Percentiles rank a stretch among this genome's conserved stretches.
Evolutionary conservation across 768 basidiomycete species (phyloP).

Genomic region (Tylopilus subfusipes): DNA sequence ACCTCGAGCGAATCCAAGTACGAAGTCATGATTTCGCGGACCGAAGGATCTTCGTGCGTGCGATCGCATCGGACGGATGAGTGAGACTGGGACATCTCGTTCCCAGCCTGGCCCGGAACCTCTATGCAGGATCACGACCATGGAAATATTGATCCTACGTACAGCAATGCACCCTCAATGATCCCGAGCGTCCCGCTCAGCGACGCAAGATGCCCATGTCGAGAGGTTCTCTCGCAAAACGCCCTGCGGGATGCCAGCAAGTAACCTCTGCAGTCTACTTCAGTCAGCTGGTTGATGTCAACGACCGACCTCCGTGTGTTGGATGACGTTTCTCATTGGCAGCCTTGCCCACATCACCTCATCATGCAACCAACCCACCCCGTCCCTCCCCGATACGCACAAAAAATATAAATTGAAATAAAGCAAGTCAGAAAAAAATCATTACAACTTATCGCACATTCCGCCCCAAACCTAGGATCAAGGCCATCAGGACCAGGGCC

Average conservation of each 20-base stretch:
- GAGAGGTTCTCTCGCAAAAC: too few species aligned
- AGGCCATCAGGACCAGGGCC: neutral
- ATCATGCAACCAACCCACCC: neutral
- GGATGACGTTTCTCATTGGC: neutral
- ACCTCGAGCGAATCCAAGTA: neutral
- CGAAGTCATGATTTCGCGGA: neutral
- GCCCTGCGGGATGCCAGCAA: neutral
- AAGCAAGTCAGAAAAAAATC: slow-evolving; percentile 28
- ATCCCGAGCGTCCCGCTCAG: neutral
- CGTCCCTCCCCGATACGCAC: neutral
- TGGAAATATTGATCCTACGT: neutral
- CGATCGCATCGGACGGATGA: neutral
- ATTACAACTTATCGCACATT: slow-evolving; percentile 9
- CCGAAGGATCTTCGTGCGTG: neutral
- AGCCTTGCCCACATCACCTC: neutral
- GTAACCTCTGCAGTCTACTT: neutral
- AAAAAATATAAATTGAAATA: slow-evolving; percentile 31
- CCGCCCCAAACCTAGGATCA: slow-evolving; percentile 1
- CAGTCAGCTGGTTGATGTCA: neutral
- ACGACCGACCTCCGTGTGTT: neutral
- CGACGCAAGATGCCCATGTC: neutral
- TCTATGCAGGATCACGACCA: neutral
- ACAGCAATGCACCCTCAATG: neutral
- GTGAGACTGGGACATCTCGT: neutral
- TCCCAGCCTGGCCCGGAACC: too few species aligned